Conservation (phyloP, 768 basidiomycete genomes). For the Cystobasidiopsis lactophilus region DNA sequence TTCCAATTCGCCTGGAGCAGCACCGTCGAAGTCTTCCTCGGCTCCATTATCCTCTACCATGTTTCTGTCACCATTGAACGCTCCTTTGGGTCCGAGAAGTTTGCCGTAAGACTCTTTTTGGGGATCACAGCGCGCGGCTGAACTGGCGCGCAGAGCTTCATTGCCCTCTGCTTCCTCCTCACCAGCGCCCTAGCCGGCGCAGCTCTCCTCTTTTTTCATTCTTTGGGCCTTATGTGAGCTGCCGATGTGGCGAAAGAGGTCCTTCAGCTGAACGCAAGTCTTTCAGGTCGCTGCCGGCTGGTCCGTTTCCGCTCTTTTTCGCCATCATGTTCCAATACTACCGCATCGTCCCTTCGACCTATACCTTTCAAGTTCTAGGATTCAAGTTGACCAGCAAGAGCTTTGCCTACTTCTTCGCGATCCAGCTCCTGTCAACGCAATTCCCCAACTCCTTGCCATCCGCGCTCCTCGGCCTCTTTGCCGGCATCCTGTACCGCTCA, state of each 20-base stretch:
- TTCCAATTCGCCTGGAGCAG: slow-evolving; percentile 4
- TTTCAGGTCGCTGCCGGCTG: slow-evolving; percentile 3
- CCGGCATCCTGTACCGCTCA: not conserved
- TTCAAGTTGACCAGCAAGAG: slow-evolving; percentile 5
- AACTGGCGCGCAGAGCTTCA: slow-evolving; percentile 1
- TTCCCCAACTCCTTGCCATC: slow-evolving; percentile 1
- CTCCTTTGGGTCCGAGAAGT: slow-evolving; percentile 5
- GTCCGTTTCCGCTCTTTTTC: slow-evolving; percentile 5
- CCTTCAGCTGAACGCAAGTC: too few species aligned
- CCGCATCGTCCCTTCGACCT: slow-evolving; percentile 5
- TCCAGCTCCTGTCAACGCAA: slow-evolving; percentile 2
- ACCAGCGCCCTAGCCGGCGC: slow-evolving; percentile 5
- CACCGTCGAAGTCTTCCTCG: slow-evolving; percentile 4
- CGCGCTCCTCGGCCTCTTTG: not conserved
- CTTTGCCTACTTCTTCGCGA: slow-evolving; percentile 2
- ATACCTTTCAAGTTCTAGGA: slow-evolving; percentile 7
- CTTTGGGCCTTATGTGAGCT: not conserved
- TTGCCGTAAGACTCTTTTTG: not conserved
- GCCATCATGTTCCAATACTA: slow-evolving; percentile 3
- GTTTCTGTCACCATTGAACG: slow-evolving; percentile 6
- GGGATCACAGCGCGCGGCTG: too few species aligned
- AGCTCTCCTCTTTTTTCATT: slow-evolving; percentile 1
- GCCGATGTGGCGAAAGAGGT: too few species aligned
- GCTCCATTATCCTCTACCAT: slow-evolving; percentile 5
- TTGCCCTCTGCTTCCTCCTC: not conserved